These are phyloP conservation scores for Oldenlandia corymbosa DNA, from an alignment of 257 asterid genomes.

Conservation along the genomic window DNA sequence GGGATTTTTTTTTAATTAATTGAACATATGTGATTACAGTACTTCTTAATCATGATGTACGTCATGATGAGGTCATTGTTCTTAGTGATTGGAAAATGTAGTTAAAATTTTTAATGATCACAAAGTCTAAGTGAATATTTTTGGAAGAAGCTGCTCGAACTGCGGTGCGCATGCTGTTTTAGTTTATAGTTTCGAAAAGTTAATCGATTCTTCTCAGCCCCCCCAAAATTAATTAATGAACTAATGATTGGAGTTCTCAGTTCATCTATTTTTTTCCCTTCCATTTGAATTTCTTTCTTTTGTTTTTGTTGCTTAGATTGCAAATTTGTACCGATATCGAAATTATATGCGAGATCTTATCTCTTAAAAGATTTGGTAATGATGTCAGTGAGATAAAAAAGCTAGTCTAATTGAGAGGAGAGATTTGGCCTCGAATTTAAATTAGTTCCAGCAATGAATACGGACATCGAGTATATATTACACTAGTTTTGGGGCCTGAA, in stretches of 20 bases:
- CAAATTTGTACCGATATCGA: no score
- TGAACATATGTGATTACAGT: background rate
- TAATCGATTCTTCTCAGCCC: no score
- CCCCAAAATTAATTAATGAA: no score
- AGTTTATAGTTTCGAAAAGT: no score
- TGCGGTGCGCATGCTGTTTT: no score
- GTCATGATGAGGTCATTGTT: constrained; percentile 2
- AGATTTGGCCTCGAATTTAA: no score
- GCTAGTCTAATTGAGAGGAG: no score
- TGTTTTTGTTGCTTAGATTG: no score
- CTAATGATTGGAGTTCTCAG: background rate
- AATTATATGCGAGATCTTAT: background rate
- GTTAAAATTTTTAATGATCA: background rate
- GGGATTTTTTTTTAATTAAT: background rate
- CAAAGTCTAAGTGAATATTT: background rate
- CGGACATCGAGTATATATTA: no score
- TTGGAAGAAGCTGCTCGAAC: background rate
- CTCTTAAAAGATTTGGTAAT: background rate
- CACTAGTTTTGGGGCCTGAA: no score
- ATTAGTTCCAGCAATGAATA: no score
- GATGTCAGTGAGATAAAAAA: background rate
- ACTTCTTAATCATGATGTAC: background rate
- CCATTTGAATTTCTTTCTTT: background rate
- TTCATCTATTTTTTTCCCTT: background rate
- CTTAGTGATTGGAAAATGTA: background rate